Evolutionary conservation across 345 rosid species (phyloP).

Genomic region (Syzygium jambos): DNA sequence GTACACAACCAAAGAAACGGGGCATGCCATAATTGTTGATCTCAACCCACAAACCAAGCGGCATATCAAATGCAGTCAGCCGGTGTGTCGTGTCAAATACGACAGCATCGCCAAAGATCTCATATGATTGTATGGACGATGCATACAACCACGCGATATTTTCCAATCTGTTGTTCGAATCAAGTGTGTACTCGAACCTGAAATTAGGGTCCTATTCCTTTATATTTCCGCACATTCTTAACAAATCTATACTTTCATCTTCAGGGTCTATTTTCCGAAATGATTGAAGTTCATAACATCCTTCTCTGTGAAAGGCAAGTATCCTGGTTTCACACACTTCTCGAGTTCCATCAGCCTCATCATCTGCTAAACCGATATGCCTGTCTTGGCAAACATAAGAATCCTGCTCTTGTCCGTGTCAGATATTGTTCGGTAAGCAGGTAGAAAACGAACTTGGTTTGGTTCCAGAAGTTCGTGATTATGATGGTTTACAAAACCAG

Average conservation of each 20-base stretch:
- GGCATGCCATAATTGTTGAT: conserved; percentile 93
- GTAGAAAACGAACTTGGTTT: conserved; percentile 92
- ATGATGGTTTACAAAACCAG: conserved; percentile 86
- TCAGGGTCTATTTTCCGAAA: conserved; percentile 77
- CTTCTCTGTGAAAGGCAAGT: conserved; percentile 89
- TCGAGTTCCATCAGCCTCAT: conserved; percentile 98
- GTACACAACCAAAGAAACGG: conserved; percentile 93
- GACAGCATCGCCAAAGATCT: conserved; percentile 89
- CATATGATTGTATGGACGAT: conserved; percentile 76
- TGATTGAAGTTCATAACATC: conserved; percentile 95
- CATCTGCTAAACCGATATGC: conserved; percentile 97
- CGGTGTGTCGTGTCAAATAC: conserved; percentile 94
- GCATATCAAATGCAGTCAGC: conserved; percentile 86
- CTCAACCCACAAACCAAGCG: conserved; percentile 96
- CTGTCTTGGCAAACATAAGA: conserved; percentile 95
- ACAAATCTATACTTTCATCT: conserved; percentile 80
- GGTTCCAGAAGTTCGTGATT: conserved; percentile 88
- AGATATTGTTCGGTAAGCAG: conserved; percentile 89
- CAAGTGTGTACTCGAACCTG: conserved; percentile 68
- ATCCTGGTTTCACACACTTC: conserved; percentile 93
- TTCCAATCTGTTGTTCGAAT: conserved; percentile 58
- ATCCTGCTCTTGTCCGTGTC: conserved; percentile 85
- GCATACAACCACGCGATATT: conserved; percentile 93
- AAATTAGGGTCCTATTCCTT: conserved; percentile 92
- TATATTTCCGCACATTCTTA: conserved; percentile 84